Conservation (phyloP, 192 early-diverging fungal species). For the Backusella mclennaniae region DNA sequence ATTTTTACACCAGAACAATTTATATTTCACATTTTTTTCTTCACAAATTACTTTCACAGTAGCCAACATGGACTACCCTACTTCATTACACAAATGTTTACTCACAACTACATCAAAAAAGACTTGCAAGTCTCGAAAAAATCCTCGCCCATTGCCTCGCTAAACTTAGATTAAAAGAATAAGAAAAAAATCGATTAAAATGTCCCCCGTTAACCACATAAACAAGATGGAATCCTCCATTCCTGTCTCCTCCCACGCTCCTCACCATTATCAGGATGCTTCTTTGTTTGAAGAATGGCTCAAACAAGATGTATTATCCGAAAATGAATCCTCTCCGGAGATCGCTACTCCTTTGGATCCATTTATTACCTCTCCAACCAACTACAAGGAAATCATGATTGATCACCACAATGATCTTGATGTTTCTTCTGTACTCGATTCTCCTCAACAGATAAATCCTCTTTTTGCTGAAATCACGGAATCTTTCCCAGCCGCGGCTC, state of each 20-base stretch:
- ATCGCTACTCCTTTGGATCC: constrained; percentile 35
- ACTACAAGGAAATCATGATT: constrained; percentile 6
- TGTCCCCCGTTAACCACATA: neutral
- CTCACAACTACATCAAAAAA: constrained; percentile 25
- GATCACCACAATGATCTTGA: constrained; percentile 16
- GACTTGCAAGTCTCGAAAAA: constrained; percentile 25
- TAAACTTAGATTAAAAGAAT: neutral
- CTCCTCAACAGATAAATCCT: constrained; percentile 7
- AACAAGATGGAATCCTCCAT: neutral
- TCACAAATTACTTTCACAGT: neutral
- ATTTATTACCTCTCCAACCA: constrained; percentile 27
- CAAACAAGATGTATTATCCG: constrained; percentile 39
- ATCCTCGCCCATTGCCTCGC: neutral
- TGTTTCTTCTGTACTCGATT: constrained; percentile 23
- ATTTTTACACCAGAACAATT: neutral
- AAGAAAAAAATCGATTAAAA: neutral
- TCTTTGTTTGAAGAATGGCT: constrained; percentile 48
- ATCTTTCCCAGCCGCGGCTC: constrained; percentile 7
- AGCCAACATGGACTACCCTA: constrained; percentile 28
- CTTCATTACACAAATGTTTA: constrained; percentile 21
- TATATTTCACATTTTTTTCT: neutral
- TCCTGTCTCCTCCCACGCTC: neutral
- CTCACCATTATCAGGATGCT: constrained; percentile 3
- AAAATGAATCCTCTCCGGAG: constrained; percentile 25
- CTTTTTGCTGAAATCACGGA: constrained; percentile 15